Conservation (phyloP, 768 basidiomycete species). For the Naganishia friedmannii region DNA sequence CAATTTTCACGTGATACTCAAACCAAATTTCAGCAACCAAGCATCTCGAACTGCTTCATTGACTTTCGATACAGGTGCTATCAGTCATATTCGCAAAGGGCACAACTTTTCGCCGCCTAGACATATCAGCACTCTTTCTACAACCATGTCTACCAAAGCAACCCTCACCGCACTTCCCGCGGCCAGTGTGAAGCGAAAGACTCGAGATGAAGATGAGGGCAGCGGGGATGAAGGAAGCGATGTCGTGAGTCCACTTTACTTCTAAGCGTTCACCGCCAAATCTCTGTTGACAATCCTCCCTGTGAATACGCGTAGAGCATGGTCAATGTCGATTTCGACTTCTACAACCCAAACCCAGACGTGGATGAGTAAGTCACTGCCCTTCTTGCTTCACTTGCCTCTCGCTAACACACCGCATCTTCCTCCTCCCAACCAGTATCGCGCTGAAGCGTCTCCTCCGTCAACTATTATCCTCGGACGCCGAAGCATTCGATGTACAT, state of each 20-base stretch:
- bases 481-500: conserved; percentile 66
- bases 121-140: neutral
- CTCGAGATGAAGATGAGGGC: conserved; percentile 44
- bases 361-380: conserved; percentile 64
- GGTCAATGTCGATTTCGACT: conserved; percentile 88
- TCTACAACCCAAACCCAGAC: conserved; percentile 80
- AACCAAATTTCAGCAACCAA: conserved; percentile 15
- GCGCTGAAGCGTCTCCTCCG: conserved; percentile 59
- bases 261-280: too few species aligned
- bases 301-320: conserved; percentile 56
- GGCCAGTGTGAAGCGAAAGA: conserved; percentile 42
- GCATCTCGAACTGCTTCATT: neutral
- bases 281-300: too few species aligned
- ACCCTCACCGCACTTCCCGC: conserved; percentile 30
- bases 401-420: neutral
- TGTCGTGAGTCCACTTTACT: conserved; percentile 38
- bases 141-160: conserved; percentile 8
- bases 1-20: conserved; percentile 2
- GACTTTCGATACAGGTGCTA: neutral
- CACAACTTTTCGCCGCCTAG: neutral
- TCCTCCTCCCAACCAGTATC: conserved; percentile 37
- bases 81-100: neutral
- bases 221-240: conserved; percentile 45
- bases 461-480: conserved; percentile 71
- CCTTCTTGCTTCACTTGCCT: neutral